Base-by-base conservation (phyloP, 148 eudicot species). In the Rhododendron griersonianum region DNA sequence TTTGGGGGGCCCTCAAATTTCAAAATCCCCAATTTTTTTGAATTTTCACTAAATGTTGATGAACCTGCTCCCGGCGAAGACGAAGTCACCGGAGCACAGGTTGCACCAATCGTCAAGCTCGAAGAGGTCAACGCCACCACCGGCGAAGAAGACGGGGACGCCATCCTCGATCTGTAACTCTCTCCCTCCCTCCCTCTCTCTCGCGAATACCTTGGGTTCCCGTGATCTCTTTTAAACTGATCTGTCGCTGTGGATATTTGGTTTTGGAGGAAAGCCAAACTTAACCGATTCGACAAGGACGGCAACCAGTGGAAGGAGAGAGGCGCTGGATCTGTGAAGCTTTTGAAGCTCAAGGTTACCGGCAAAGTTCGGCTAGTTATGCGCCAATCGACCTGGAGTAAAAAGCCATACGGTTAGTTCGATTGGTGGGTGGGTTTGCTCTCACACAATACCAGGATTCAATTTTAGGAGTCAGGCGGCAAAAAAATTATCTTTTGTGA, bases 281-380 rank as follows among this genome's bases (percentile, higher is more conserved):
- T 95, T 45, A 95, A 96, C 81, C 90, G 98, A 86, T 96, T 94
- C 73, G 98, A 95, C 86, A 95, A 93, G 92, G 99, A 95, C 2
- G 98, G 95, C 50, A 95, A 91, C 81, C 98, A 95, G 83, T 94
- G 99, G 99, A 96, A 96, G 85, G 99, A 96, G 91, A 93, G 99
- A 86, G 99, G 99, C 44, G 89, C 94, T 48, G 99, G 99, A 25
- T 89, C 93, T 0, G 95, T 96, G 61, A 96, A 94, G 92, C 89
- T 96, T 44, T 89, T 96, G 48, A 93, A 96, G 93, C 99, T 95
- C 85, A 95, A 95, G 93, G 95, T 84, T 21, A 89, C 88, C 28
- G 94, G 92, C 21, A 96, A 94, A 84, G 95, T 94, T 89, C 92
- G 99, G 16, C 94, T 96, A 25, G 98, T 96, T 47, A 96, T 96